Percentiles rank a stretch among this genome's conserved stretches.
Evolutionary conservation across 2,329 filamentous ascomycete genomes (phyloP).

Genomic region (Periconia sp.): DNA sequence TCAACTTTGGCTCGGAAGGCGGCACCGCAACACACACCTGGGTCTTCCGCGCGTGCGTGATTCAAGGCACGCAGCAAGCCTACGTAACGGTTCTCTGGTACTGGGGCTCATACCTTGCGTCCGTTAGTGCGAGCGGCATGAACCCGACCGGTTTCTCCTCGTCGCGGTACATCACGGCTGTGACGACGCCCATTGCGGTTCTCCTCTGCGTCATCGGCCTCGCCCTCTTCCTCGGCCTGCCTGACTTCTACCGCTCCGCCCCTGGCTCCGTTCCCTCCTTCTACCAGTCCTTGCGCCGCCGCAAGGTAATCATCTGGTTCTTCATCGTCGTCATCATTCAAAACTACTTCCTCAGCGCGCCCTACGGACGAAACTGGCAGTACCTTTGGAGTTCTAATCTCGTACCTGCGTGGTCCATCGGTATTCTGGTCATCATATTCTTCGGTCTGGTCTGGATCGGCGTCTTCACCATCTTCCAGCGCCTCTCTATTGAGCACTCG

Average conservation of each 20-base stretch:
- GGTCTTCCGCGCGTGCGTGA: conserved; percentile 67
- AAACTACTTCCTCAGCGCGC: conserved; percentile 68
- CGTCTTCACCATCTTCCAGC: conserved; percentile 55
- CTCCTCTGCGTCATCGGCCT: conserved; percentile 60
- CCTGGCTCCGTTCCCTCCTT: conserved; percentile 67
- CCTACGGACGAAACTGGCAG: conserved; percentile 68
- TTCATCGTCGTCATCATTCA: conserved; percentile 65
- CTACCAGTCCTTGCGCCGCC: conserved; percentile 62
- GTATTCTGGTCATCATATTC: conserved; percentile 59
- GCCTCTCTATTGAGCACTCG: conserved; percentile 61
- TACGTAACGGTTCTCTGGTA: conserved; percentile 68
- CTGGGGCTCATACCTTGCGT: conserved; percentile 61
- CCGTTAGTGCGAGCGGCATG: conserved; percentile 48
- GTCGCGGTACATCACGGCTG: conserved; percentile 43
- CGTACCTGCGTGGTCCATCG: conserved; percentile 58
- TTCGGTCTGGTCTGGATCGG: conserved; percentile 59
- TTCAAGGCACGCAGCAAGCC: conserved; percentile 68
- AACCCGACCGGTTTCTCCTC: conserved; percentile 28
- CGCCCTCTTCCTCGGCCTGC: conserved; percentile 62
- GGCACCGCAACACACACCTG: conserved; percentile 64
- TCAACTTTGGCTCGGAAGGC: conserved; percentile 68
- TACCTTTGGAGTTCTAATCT: conserved; percentile 63
- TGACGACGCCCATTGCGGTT: conserved; percentile 60
- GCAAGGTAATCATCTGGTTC: conserved; percentile 69
- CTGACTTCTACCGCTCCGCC: conserved; percentile 66